A percentile compares a stretch with the other conserved stretches of the same genome.
phyloP scores from a whole-genome alignment of 163 green algal species.

The Scenedesmus sp. region DNA sequence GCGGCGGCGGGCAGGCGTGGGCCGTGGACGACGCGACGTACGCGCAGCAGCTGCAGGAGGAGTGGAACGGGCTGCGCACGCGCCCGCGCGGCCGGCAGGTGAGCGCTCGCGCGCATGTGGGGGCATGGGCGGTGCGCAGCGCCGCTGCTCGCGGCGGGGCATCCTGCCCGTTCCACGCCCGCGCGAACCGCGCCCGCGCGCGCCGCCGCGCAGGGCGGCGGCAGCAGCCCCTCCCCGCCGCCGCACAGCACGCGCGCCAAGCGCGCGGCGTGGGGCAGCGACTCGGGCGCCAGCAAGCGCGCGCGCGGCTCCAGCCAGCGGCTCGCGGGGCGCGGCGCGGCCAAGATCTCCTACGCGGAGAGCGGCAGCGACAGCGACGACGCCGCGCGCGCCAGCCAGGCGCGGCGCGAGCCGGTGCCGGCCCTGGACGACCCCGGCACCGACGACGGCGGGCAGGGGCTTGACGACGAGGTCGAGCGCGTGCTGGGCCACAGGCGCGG shows the following conservation, averaged over 20 bases:
- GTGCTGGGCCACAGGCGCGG: conserved; percentile 80
- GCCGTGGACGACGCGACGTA: conserved; percentile 16
- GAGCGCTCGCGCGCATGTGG: no score
- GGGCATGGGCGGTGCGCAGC: no score
- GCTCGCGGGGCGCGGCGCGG: conserved; percentile 39
- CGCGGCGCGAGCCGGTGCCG: conserved; percentile 51
- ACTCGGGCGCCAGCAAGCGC: conserved; percentile 7
- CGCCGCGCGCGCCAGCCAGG: conserved; percentile 2
- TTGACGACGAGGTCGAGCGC: conserved; percentile 83
- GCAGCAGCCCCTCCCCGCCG: conserved; percentile 12
- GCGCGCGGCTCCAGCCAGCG: conserved; percentile 7
- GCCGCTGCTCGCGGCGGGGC: no score
- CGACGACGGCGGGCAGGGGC: conserved; percentile 72
- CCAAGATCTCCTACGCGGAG: conserved; percentile 40
- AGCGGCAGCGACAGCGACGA: conserved; percentile 42
- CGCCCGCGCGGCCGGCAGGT: background rate
- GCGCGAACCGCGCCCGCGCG: no score
- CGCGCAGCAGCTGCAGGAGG: conserved; percentile 34
- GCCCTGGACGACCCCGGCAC: conserved; percentile 59
- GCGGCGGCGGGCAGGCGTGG: no score
- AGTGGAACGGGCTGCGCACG: conserved; percentile 32
- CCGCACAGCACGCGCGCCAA: background rate
- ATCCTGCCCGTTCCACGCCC: no score
- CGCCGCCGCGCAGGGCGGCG: conserved; percentile 17
- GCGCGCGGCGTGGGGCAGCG: conserved; percentile 10